Evolutionary conservation across 768 basidiomycete genomes (phyloP), one percentile per base, ranked within the genome.

Genomic region (Naganishia randhawae): DNA sequence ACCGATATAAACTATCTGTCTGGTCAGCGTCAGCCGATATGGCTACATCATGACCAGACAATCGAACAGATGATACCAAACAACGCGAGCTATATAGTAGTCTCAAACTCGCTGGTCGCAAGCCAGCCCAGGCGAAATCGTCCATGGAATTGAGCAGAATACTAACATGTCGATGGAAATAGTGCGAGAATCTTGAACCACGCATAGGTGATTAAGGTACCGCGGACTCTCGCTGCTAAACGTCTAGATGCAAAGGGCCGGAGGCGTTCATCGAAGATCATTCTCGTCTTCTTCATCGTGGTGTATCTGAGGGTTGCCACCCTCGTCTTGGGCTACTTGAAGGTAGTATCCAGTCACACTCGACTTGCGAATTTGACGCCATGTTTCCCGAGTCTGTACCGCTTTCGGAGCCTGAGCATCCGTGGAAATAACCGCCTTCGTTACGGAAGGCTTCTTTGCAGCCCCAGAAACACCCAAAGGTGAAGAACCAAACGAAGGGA

Each of bases 291-390:
- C 57, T 41, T 29, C 37, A 14, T 19, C 37, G 31, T 19, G 10
- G 16, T 61, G 45, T 6, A 48, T 41, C 31, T 61, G 11, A 14
- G 11, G n/a, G 33, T 19, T 14, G 7, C 41, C 57, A 6, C 17
- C 33, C 2, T 35, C 35, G 19, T 61, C 37, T 39, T 61, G 57
- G 8, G 57, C 17, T 14, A 41, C 22, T 25, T 37, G 16, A 14
- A 61, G 17, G 41, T 39, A 61, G 37, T 61, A 39, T 11, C 57
- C 57, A 25, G 57, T 61, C 10, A 61, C 57, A 29, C 57, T 61
- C 31, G 57, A 13, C 37, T 39, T 31, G 9, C 57, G 29, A 35
- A 61, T 14, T 14, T 61, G 35, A 27, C 57, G 57, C 57, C 57
- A 61, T 1, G 27, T 13, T 3, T 37, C 57, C 19, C 57, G 57